Conservation (phyloP, 2,329 filamentous ascomycete genomes). For the Sporothrix pallida region DNA sequence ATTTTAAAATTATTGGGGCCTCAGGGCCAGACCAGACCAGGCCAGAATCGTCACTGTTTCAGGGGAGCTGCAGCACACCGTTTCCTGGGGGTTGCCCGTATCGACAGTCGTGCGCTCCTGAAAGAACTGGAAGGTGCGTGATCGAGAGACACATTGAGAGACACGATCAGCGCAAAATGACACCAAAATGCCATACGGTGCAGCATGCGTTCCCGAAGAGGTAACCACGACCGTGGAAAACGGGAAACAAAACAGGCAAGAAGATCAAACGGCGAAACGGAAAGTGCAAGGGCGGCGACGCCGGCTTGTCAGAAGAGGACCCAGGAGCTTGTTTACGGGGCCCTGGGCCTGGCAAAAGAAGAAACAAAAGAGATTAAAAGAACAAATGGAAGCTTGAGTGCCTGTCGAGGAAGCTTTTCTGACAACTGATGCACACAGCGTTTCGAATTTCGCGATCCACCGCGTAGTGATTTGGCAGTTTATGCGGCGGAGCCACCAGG, state of each 20-base stretch:
- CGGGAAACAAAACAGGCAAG: conserved; percentile 18
- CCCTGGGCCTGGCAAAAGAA: not conserved
- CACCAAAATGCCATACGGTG: not conserved
- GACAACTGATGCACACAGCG: conserved; percentile 34
- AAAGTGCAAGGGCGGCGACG: conserved; percentile 20
- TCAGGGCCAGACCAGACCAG: conserved; percentile 11
- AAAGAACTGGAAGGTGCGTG: not conserved
- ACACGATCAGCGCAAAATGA: not conserved
- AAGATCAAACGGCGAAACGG: conserved; percentile 28
- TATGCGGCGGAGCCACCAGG: conserved; percentile 34
- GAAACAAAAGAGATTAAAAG: conserved; percentile 7
- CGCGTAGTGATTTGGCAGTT: conserved; percentile 27
- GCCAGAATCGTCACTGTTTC: conserved; percentile 33
- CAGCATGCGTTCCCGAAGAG: not conserved
- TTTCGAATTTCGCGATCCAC: conserved; percentile 34
- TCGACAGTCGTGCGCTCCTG: not conserved
- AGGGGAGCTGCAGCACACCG: conserved; percentile 31
- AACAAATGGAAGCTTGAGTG: conserved; percentile 6
- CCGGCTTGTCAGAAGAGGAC: conserved; percentile 11
- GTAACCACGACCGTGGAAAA: conserved; percentile 29
- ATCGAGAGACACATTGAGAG: not conserved
- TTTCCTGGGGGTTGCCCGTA: conserved; percentile 24
- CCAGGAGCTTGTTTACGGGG: conserved; percentile 20
- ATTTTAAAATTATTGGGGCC: conserved; percentile 34
- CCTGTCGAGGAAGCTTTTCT: not conserved